Conservation (phyloP, 352 stramenopile genomes). For the Phytophthora agathidicida region DNA sequence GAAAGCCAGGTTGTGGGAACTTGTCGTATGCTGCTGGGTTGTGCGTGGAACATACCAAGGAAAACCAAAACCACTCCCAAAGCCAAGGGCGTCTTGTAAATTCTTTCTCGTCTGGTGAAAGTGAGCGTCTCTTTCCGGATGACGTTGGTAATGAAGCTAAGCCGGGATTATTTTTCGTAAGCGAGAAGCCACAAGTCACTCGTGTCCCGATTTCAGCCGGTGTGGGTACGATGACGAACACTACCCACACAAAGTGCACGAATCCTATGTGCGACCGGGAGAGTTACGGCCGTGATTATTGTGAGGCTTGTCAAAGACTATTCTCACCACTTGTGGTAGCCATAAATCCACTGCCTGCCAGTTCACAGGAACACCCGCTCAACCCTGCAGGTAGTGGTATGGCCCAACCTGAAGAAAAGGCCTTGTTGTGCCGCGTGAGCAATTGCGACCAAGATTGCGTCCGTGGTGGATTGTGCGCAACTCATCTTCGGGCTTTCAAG, state of each 20-base stretch:
- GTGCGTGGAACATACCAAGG: constrained; percentile 58
- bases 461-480: constrained; percentile 48
- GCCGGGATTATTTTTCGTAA: constrained; percentile 26
- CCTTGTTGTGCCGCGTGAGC: constrained; percentile 47
- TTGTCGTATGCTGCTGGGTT: constrained; percentile 53
- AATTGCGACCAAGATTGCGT: constrained; percentile 35
- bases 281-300: constrained; percentile 63
- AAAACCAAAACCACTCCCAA: constrained; percentile 23
- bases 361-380: constrained; percentile 20
- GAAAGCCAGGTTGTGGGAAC: constrained; percentile 44
- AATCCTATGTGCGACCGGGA: constrained; percentile 67
- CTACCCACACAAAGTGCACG: constrained; percentile 40
- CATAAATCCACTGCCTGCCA: constrained; percentile 32
- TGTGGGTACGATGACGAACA: constrained; percentile 7
- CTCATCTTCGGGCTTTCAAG: constrained; percentile 58
- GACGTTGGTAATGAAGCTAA: constrained; percentile 38
- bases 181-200: constrained; percentile 24
- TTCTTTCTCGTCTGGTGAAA: constrained; percentile 9
- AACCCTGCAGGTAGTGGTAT: constrained; percentile 15
- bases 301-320: constrained; percentile 62
- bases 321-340: constrained; percentile 61
- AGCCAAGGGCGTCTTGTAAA: constrained; percentile 20
- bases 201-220: constrained; percentile 13
- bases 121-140: constrained; percentile 3
- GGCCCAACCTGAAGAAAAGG: constrained; percentile 16